A percentile compares a stretch with the other conserved stretches of the same genome.
phyloP scores from a whole-genome alignment of 805 yeast species.

The Wickerhamomyces bisporus region DNA sequence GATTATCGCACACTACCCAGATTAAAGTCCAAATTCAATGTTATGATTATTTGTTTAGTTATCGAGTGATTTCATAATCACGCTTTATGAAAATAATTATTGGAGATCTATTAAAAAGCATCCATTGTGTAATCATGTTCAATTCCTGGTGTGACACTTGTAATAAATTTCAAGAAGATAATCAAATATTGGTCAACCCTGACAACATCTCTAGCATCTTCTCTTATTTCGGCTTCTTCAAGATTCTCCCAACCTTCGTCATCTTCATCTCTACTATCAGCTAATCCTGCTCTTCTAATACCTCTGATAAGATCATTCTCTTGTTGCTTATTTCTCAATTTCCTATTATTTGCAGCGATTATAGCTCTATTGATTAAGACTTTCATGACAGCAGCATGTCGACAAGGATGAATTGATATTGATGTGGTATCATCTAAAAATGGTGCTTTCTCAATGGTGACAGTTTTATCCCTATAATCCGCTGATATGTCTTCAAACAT shows the following conservation, averaged over 20 bases:
- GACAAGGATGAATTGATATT: constrained; percentile 94
- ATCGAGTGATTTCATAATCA: too few species aligned
- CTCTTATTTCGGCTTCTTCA: constrained; percentile 27
- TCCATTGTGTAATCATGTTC: constrained; percentile 99
- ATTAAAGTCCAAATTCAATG: too few species aligned
- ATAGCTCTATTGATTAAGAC: constrained; percentile 74
- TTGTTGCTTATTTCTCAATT: constrained; percentile 18
- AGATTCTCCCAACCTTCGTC: constrained; percentile 63
- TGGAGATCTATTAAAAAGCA: constrained; percentile 49
- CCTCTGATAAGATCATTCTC: constrained; percentile 31
- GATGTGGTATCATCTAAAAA: constrained; percentile 65
- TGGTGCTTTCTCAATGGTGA: constrained; percentile 91
- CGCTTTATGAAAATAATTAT: too few species aligned
- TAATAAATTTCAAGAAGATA: constrained; percentile 86
- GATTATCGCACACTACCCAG: too few species aligned
- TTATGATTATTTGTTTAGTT: too few species aligned
- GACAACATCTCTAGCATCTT: constrained; percentile 41
- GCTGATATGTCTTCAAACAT: constrained; percentile 94
- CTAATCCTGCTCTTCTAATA: constrained; percentile 43
- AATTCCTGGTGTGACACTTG: constrained; percentile 96
- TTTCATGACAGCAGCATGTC: constrained; percentile 92
- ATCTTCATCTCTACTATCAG: constrained; percentile 28
- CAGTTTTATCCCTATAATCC: constrained; percentile 93
- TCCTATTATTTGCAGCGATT: constrained; percentile 34
- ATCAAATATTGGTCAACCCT: constrained; percentile 89